Evolutionary conservation across 352 stramenopile genomes (phyloP).

Genomic region (Globisporangium acanthophoron): DNA sequence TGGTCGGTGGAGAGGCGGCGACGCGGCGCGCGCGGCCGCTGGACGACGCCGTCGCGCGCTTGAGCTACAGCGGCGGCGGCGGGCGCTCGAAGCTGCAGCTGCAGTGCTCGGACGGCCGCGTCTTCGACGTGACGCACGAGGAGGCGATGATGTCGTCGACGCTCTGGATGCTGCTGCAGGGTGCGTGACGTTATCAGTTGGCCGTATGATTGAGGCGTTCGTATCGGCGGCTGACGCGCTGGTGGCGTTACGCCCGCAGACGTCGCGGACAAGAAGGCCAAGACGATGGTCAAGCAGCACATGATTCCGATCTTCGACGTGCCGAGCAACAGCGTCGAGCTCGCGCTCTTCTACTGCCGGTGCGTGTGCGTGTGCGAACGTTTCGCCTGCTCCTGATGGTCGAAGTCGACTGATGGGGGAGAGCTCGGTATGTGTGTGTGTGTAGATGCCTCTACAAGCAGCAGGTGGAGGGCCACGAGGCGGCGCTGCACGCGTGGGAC

Average conservation of each 20-base stretch:
- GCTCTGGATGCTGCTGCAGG: constrained; percentile 75
- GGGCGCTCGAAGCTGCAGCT: constrained; percentile 63
- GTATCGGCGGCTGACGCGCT: neutral
- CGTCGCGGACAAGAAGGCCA: constrained; percentile 42
- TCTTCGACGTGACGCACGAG: constrained; percentile 75
- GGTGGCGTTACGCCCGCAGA: constrained; percentile 17
- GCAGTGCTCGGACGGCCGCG: constrained; percentile 59
- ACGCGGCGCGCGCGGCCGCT: neutral
- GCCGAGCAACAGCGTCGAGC: constrained; percentile 60
- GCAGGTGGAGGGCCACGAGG: constrained; percentile 61
- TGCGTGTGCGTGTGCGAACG: constrained; percentile 11
- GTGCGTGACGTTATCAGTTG: constrained; percentile 12
- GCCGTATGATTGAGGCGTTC: neutral
- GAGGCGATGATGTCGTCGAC: constrained; percentile 86
- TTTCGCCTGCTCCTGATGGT: neutral
- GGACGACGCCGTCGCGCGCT: constrained; percentile 2
- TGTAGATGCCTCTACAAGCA: constrained; percentile 68
- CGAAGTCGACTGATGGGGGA: neutral
- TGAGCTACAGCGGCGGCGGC: constrained; percentile 8
- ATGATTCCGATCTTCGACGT: constrained; percentile 74
- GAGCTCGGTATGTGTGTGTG: constrained; percentile 1
- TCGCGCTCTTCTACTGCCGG: constrained; percentile 72
- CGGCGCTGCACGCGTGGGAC: constrained; percentile 56
- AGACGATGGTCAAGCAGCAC: constrained; percentile 52
- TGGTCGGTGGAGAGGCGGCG: constrained; percentile 5